Conservation (phyloP, 345 rosid genomes). For the Cardiospermum halicacabum region DNA sequence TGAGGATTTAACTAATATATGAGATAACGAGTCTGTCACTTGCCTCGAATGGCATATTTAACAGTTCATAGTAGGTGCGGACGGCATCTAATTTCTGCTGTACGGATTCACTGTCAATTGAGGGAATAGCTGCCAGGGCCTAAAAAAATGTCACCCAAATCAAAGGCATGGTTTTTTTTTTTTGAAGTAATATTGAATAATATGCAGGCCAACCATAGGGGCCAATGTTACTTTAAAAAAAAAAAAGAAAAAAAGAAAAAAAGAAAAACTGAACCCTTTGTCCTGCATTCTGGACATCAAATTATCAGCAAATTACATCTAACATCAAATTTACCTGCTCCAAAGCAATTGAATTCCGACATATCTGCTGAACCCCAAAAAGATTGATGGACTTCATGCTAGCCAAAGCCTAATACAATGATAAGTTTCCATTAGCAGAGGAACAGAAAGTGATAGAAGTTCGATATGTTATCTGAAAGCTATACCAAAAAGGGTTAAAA, state of each 20-base stretch:
- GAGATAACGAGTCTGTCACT: slow-evolving; percentile 18
- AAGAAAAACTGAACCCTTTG: background rate
- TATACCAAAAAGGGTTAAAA: slow-evolving; percentile 1
- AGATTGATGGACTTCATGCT: slow-evolving; percentile 81
- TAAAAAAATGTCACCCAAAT: slow-evolving; percentile 27
- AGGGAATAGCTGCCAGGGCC: slow-evolving; percentile 94
- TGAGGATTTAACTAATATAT: background rate
- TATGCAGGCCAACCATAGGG: background rate
- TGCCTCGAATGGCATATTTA: slow-evolving; percentile 98
- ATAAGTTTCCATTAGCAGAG: slow-evolving; percentile 12
- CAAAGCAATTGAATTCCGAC: slow-evolving; percentile 91
- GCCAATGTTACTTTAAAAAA: background rate
- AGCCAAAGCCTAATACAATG: slow-evolving; percentile 64
- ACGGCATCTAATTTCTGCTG: slow-evolving; percentile 80
- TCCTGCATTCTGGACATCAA: background rate
- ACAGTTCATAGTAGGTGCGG: slow-evolving; percentile 79
- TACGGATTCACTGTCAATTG: slow-evolving; percentile 67
- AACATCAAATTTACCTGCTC: slow-evolving; percentile 62
- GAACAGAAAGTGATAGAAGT: background rate
- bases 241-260: no score
- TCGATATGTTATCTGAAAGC: background rate
- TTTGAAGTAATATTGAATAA: no score
- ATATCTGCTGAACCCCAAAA: slow-evolving; percentile 98
- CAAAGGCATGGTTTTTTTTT: background rate
- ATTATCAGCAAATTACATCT: background rate